These are phyloP conservation scores for Aspergillus ellipticus DNA, from an alignment of 495 filamentous ascomycete genomes.

Conservation along the genomic window DNA sequence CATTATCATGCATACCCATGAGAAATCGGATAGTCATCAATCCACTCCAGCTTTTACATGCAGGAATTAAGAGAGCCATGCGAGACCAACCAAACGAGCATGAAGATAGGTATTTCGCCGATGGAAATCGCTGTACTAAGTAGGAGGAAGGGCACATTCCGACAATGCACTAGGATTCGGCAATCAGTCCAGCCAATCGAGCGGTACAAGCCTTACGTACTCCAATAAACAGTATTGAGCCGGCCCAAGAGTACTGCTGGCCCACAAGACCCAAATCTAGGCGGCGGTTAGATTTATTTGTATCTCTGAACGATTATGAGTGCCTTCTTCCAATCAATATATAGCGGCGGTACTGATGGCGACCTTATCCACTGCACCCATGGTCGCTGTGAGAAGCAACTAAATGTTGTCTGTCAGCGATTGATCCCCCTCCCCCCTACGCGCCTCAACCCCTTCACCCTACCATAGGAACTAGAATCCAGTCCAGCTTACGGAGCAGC, in stretches of 20 bases:
- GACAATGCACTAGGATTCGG: conserved; percentile 15
- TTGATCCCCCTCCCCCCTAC: too few species aligned
- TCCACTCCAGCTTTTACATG: conserved; percentile 20
- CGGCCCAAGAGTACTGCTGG: conserved; percentile 27
- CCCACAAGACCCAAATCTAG: conserved; percentile 20
- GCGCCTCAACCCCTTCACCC: too few species aligned
- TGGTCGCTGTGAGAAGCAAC: conserved; percentile 11
- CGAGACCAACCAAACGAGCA: conserved; percentile 18
- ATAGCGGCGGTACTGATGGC: conserved; percentile 28
- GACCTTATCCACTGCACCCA: conserved; percentile 29
- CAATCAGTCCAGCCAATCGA: neutral
- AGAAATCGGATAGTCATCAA: conserved; percentile 27
- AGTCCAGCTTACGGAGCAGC: conserved; percentile 73
- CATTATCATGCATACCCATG: conserved; percentile 16
- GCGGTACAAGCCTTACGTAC: neutral
- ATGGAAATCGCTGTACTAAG: conserved; percentile 34
- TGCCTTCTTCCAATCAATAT: conserved; percentile 24
- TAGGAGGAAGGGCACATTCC: conserved; percentile 25
- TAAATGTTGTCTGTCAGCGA: neutral
- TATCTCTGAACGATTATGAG: neutral
- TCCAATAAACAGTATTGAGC: conserved; percentile 24
- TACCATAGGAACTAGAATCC: conserved; percentile 24
- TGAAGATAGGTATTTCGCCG: conserved; percentile 31
- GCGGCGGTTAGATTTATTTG: neutral
- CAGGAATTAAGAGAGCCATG: conserved; percentile 21